These are phyloP conservation scores for Clathrospora elynae DNA, from an alignment of 2,329 filamentous ascomycete species.

Conservation along the genomic window DNA sequence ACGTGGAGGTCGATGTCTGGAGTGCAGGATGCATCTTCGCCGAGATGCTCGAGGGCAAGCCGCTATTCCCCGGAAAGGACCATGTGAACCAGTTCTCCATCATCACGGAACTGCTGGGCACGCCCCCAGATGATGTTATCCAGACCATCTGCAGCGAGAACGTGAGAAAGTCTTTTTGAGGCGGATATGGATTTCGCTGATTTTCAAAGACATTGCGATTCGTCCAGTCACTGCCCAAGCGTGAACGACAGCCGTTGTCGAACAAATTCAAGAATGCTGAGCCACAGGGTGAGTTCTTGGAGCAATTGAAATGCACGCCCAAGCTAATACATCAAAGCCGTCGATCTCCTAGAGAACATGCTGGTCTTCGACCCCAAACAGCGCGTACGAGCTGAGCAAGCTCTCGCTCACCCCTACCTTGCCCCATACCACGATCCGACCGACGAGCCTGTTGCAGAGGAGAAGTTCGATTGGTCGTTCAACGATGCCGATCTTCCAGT, in stretches of 20 bases:
- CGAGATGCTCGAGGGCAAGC: constrained; percentile 98
- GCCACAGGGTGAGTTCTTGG: constrained; percentile 67
- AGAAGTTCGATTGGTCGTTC: constrained; percentile 99
- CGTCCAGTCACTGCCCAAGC: constrained; percentile 94
- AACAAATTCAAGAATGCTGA: constrained; percentile 97
- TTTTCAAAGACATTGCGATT: constrained; percentile 80
- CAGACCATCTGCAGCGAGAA: constrained; percentile 99
- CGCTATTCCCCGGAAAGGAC: constrained; percentile 96
- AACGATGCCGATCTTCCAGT: constrained; percentile 97
- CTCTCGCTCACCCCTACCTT: constrained; percentile 89
- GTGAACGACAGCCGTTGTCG: constrained; percentile 82
- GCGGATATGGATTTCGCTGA: constrained; percentile 21
- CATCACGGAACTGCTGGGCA: constrained; percentile 95
- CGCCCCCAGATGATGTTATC: constrained; percentile 97
- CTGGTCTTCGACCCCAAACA: constrained; percentile 98
- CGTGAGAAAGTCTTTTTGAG: constrained; percentile 58
- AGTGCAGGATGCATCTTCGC: constrained; percentile 98
- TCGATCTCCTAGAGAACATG: constrained; percentile 95
- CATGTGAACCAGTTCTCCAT: constrained; percentile 99
- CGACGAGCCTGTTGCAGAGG: constrained; percentile 91
- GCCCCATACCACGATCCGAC: constrained; percentile 96
- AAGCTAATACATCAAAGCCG: constrained; percentile 60
- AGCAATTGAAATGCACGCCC: background rate
- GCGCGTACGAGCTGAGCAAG: constrained; percentile 84
- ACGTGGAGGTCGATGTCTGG: constrained; percentile 99